Percentiles rank a stretch among this genome's conserved stretches.
Evolutionary conservation across 2,329 filamentous ascomycete genomes (phyloP).

Genomic region (Fonsecaea erecta): DNA sequence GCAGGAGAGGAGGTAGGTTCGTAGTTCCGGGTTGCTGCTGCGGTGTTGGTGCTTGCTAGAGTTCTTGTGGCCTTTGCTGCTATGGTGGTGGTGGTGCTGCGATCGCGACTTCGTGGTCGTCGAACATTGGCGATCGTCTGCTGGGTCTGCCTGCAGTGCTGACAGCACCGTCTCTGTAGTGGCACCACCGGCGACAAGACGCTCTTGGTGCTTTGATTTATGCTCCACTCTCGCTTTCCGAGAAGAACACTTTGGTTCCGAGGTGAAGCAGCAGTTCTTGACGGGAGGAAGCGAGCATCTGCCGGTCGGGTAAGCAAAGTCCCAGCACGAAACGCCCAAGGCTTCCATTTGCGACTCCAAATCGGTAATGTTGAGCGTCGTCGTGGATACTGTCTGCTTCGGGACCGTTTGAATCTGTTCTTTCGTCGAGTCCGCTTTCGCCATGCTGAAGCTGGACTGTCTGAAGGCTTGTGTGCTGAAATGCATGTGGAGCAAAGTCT

Average conservation of each 20-base stretch:
- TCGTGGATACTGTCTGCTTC: background rate
- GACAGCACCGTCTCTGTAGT: background rate
- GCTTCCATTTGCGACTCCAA: constrained; percentile 11
- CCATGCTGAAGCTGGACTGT: background rate
- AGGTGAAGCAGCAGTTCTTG: constrained; percentile 12
- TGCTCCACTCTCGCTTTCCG: constrained; percentile 1
- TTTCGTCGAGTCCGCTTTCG: background rate
- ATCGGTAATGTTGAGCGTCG: background rate
- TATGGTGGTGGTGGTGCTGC: background rate
- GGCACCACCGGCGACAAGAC: background rate
- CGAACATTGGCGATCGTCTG: background rate
- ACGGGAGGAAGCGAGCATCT: constrained; percentile 11
- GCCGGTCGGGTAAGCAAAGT: constrained; percentile 27
- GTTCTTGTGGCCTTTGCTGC: constrained; percentile 10
- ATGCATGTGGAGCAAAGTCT: background rate
- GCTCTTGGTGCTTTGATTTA: constrained; percentile 7
- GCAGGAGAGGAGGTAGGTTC: constrained; percentile 27
- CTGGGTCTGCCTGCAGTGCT: background rate
- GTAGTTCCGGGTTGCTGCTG: background rate
- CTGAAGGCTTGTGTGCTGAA: background rate
- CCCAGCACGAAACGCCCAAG: constrained; percentile 27
- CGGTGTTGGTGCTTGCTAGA: background rate
- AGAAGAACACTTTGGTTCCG: background rate
- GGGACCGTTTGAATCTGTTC: background rate
- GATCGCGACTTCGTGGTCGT: background rate